Conservation (phyloP, 345 rosid genomes). For the Toxicodendron radicans region DNA sequence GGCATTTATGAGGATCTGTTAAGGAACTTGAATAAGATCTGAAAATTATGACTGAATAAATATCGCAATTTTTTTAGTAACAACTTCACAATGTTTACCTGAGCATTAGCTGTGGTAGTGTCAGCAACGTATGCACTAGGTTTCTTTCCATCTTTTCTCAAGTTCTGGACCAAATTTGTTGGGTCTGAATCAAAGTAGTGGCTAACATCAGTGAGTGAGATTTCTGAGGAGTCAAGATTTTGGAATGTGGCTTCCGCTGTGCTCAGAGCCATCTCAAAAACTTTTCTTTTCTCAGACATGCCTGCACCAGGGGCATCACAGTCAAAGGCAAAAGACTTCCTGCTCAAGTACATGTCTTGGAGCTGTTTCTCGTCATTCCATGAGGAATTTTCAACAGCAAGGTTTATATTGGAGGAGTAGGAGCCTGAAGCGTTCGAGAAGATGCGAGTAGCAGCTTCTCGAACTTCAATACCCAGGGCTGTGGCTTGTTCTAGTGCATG, state of each 20-base stretch:
- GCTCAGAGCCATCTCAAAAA: slow-evolving; percentile 93
- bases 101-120: slow-evolving; percentile 97
- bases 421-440: slow-evolving; percentile 99
- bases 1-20: neutral
- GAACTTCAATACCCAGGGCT: slow-evolving; percentile 69
- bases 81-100: slow-evolving; percentile 43
- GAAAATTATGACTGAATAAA: neutral
- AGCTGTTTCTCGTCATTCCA: slow-evolving; percentile 99
- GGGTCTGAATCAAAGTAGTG: slow-evolving; percentile 98
- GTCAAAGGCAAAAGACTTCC: slow-evolving; percentile 96
- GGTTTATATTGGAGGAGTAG: slow-evolving; percentile 87
- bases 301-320: slow-evolving; percentile 94
- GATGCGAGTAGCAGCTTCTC: slow-evolving; percentile 94
- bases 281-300: slow-evolving; percentile 85
- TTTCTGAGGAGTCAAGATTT: slow-evolving; percentile 95
- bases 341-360: slow-evolving; percentile 98
- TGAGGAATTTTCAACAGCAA: slow-evolving; percentile 95
- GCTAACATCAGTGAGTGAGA: slow-evolving; percentile 94
- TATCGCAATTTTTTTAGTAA: neutral
- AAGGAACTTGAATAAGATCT: neutral
- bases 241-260: slow-evolving; percentile 98
- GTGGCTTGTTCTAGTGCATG: slow-evolving; percentile 91
- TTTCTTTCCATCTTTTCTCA: slow-evolving; percentile 90
- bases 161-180: slow-evolving; percentile 84
- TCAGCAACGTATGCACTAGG: slow-evolving; percentile 94